Conservation (phyloP, 345 rosid species). For the Gossypium herbaceum region DNA sequence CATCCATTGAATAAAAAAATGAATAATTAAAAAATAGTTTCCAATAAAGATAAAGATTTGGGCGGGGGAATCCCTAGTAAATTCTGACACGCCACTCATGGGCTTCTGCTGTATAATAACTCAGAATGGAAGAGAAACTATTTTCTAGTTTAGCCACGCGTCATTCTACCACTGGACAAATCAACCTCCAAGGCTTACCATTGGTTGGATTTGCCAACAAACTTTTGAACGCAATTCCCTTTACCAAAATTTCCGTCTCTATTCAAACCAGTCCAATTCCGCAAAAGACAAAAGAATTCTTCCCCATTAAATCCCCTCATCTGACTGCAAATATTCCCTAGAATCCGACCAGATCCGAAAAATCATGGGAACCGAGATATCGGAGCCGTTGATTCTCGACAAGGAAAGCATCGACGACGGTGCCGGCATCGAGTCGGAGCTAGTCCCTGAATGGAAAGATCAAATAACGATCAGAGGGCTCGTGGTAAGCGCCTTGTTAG, state of each 20-base stretch:
- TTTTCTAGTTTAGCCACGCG: background rate
- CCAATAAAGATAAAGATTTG: no score
- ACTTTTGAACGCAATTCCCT: background rate
- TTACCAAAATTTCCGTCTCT: background rate
- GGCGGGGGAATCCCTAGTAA: no score
- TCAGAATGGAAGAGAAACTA: background rate
- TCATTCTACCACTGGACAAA: background rate
- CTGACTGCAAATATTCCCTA: background rate
- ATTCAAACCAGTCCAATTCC: background rate
- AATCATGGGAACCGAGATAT: slow-evolving; percentile 61
- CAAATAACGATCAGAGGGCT: slow-evolving; percentile 87
- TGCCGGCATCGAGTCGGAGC: slow-evolving; percentile 25
- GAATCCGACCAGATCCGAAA: background rate
- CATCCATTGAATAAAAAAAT: no score
- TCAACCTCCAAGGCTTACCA: background rate
- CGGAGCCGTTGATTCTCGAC: slow-evolving; percentile 43
- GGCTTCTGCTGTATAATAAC: background rate
- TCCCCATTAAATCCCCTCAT: background rate
- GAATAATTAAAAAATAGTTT: no score
- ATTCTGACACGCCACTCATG: no score
- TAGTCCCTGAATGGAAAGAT: slow-evolving; percentile 79
- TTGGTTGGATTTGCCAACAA: slow-evolving; percentile 1
- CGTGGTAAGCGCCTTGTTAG: slow-evolving; percentile 60
- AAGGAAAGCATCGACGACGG: slow-evolving; percentile 16
- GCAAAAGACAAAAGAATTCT: background rate